Evolutionary conservation across 1,284 basidiomycete genomes (phyloP), one percentile per base, ranked within the genome.

Genomic region (Cryptococcus sp.): DNA sequence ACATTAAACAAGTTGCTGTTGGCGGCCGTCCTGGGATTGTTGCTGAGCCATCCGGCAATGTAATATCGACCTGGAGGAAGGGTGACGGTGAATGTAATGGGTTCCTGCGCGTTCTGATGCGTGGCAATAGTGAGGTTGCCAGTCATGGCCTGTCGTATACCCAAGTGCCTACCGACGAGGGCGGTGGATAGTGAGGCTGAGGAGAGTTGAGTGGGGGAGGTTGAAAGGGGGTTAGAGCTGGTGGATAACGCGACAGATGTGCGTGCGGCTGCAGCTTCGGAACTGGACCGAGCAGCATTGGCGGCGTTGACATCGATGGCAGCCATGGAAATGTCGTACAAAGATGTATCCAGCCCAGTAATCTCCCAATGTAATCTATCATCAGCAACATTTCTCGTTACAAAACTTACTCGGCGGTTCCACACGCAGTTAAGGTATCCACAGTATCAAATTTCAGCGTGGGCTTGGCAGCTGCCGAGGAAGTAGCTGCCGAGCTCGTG

Each of bases 51-150:
- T 1, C 63, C 70, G 7, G 59, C 31, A 31, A 72, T 45, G 23
- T 62, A 59, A 50, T 72, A 73, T 23, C 61, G 51, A 0, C 72
- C 72, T 7, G 56, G 43, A 1, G 67, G 68, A 16, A 72, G 57
- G 22, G 47, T 45, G 40, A 66, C 52, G 5, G 48, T 43, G 41
- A 50, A 67, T 7, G 37, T 14, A 43, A 54, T 63, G 2, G 50
- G 48, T 9, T 55, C 46, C 42, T 57, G 59, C 2, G 66, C 66
- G 7, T 46, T 40, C 44, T 59, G 60, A 23, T 49, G 53, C 21
- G 52, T 55, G 19, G 69, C 46, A 13, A 63, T 59, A 11, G 50
- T 45, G 7, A 43, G 18, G 41, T 43, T 43, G 10, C 19, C 21
- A 23, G 16, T 21, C 5, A 19, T n/a, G 44, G 46, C 19, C 55